Evolutionary conservation across 2,329 filamentous ascomycete species (phyloP).

Genomic region (Ophiostoma sp.): DNA sequence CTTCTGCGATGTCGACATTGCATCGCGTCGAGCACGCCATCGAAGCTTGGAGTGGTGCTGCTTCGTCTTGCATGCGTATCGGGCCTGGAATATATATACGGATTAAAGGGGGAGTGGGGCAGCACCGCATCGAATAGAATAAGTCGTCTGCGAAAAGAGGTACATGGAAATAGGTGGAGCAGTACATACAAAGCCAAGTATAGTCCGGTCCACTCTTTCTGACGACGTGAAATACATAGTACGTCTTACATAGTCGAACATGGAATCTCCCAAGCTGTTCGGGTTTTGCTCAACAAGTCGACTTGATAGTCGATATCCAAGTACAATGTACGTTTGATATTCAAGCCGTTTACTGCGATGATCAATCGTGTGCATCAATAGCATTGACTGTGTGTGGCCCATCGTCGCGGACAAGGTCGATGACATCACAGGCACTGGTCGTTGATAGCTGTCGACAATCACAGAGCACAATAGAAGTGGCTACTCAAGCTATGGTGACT

Average conservation of each 20-base stretch:
- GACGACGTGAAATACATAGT: neutral
- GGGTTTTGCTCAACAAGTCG: neutral
- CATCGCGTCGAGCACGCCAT: conserved; percentile 23
- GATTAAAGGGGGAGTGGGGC: conserved; percentile 12
- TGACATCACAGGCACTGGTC: too few species aligned
- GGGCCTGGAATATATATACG: too few species aligned
- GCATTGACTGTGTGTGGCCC: too few species aligned
- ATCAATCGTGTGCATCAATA: too few species aligned
- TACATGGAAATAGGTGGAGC: neutral
- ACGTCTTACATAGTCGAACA: too few species aligned
- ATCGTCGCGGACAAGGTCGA: too few species aligned
- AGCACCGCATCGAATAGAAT: neutral
- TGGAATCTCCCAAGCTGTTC: neutral
- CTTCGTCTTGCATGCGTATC: conserved; percentile 1
- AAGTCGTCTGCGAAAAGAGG: neutral
- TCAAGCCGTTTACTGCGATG: too few species aligned
- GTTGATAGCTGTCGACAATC: too few species aligned
- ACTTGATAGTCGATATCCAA: too few species aligned
- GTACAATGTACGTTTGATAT: too few species aligned
- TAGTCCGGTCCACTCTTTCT: neutral
- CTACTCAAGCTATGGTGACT: too few species aligned
- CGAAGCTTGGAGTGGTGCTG: conserved; percentile 21
- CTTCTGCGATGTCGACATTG: conserved; percentile 19
- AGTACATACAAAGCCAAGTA: neutral
- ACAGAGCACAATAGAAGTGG: too few species aligned